Conservation (phyloP, 1,284 basidiomycete genomes). For the Leccinum insigne region DNA sequence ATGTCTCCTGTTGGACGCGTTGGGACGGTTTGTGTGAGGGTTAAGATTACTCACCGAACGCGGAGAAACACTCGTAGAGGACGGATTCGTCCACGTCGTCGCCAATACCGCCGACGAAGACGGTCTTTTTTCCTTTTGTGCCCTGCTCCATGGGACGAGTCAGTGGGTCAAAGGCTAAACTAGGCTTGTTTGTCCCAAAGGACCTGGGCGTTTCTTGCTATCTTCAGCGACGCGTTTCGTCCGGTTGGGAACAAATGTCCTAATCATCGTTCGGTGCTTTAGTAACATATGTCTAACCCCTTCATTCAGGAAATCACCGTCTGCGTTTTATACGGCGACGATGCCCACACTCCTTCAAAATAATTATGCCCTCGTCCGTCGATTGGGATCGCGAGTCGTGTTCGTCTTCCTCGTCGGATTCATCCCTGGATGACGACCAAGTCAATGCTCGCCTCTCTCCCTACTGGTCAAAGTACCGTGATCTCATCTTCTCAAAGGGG, state of each 20-base stretch:
- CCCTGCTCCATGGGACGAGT: slow-evolving; percentile 66
- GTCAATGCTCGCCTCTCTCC: slow-evolving; percentile 58
- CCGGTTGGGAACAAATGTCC: slow-evolving; percentile 11
- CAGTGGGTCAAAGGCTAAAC: slow-evolving; percentile 13
- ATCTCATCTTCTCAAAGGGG: slow-evolving; percentile 48
- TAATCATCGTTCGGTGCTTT: neutral
- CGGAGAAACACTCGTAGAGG: slow-evolving; percentile 69
- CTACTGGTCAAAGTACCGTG: slow-evolving; percentile 58
- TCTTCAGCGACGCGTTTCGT: slow-evolving; percentile 3
- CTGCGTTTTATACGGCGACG: slow-evolving; percentile 6
- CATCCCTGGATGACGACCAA: slow-evolving; percentile 62
- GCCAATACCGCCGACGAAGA: slow-evolving; percentile 75
- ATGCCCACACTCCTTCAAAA: slow-evolving; percentile 4
- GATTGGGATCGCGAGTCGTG: slow-evolving; percentile 35
- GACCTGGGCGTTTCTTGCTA: slow-evolving; percentile 12
- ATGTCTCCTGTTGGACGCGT: slow-evolving; percentile 61
- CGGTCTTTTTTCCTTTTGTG: slow-evolving; percentile 76
- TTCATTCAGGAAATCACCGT: slow-evolving; percentile 2
- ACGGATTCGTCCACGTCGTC: slow-evolving; percentile 73
- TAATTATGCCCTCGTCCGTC: slow-evolving; percentile 23
- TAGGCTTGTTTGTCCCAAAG: slow-evolving; percentile 19
- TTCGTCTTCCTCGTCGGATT: slow-evolving; percentile 43
- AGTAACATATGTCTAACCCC: neutral
- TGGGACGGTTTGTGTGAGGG: slow-evolving; percentile 6
- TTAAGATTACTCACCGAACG: slow-evolving; percentile 60